These are phyloP conservation scores for Davidsoniella virescens DNA, from an alignment of 2,329 filamentous ascomycete genomes.

Conservation along the genomic window DNA sequence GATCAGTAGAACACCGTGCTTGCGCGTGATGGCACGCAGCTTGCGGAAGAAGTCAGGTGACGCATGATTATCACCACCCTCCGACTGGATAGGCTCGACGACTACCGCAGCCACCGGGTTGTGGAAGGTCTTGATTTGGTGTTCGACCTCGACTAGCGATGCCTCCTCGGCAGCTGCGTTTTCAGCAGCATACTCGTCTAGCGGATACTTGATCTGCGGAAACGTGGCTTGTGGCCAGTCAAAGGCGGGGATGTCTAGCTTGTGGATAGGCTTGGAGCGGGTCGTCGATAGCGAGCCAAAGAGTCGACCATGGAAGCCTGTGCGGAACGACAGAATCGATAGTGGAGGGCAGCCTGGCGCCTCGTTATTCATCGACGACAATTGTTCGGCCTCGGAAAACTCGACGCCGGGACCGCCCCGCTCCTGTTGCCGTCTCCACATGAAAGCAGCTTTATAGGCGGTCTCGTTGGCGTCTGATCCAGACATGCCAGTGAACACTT, in stretches of 20 bases:
- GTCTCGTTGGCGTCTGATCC: conserved; percentile 75
- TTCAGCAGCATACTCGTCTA: conserved; percentile 51
- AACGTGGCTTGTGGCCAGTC: conserved; percentile 77
- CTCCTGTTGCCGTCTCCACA: conserved; percentile 58
- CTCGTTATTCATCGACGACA: conserved; percentile 54
- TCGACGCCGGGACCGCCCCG: conserved; percentile 54
- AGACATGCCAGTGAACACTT: conserved; percentile 66
- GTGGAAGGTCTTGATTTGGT: conserved; percentile 49
- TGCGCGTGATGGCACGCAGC: conserved; percentile 54
- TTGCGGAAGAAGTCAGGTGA: conserved; percentile 63
- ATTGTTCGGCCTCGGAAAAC: conserved; percentile 54
- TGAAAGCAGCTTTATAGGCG: conserved; percentile 75
- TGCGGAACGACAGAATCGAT: conserved; percentile 64
- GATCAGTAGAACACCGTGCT: conserved; percentile 56
- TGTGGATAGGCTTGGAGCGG: conserved; percentile 70
- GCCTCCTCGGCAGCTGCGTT: conserved; percentile 57
- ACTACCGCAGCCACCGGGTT: conserved; percentile 58
- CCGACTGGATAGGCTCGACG: conserved; percentile 67
- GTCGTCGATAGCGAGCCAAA: conserved; percentile 67
- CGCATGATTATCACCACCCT: conserved; percentile 73
- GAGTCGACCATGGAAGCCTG: conserved; percentile 65
- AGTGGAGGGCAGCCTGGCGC: conserved; percentile 56
- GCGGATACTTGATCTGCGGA: conserved; percentile 60
- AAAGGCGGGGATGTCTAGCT: conserved; percentile 75
- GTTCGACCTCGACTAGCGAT: conserved; percentile 58